Base-by-base conservation (phyloP, 106 monocot genomes). In the Allium fistulosum region DNA sequence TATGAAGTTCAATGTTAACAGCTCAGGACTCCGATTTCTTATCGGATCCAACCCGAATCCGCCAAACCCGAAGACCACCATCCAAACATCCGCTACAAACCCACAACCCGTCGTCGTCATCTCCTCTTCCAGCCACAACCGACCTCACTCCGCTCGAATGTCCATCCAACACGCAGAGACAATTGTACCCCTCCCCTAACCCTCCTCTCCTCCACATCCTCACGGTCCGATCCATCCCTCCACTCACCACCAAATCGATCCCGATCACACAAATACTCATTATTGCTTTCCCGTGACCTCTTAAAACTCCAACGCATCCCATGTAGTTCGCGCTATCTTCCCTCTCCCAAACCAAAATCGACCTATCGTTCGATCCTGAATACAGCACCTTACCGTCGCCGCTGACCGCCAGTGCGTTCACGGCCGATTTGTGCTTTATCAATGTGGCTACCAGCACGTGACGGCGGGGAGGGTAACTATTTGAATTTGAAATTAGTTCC, bases 71-170 rank as follows among this genome's bases (percentile, higher is more conserved):
- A 7, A 88, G 74, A 58, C 84, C 88, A 5, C 88, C 81, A 14
- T 88, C 88, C 66, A 77, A 64, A 50, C 81, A 77, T 18, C 81
- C 88, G 14, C 84, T 88, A 46, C 84, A 88, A 51, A 88, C 79
- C 51, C 76, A 17, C 27, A 66, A 81, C 53, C 63, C 65, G 27
- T 46, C 75, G 37, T 57, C 61, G 15, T 12, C 66, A 28, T 53
- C 51, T 18, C 2, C 13, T 47, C 13, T 3, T 16, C 49, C 26
- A 2, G 73, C 74, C 48, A 61, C 75, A 62, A 88, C 17, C 16
- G 84, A 78, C 71, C 76, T 55, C 0, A 88, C 73, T 16, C 84
- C 75, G 22, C 59, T 68, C 27, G 52, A 53, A 46, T 79, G 79
- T 49, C 84, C 84, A 51, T 59, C 74, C 79, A 84, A 46, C 45